Base-by-base conservation (phyloP, 306 rosid genomes). In the Herpetospermum pedunculosum region DNA sequence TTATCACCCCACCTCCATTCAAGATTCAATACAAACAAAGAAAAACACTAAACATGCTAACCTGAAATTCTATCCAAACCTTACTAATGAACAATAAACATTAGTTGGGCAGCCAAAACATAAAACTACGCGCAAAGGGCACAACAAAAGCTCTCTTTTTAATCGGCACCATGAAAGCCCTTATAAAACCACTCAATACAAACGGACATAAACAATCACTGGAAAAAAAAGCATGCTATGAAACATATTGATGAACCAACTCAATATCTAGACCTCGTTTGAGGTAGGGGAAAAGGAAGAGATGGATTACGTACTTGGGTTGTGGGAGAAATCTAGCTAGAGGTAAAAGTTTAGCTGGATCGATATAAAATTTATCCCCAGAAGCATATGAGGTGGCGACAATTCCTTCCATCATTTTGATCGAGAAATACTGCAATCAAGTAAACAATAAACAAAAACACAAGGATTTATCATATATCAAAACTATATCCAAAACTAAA, bases 301-400 rank as follows among this genome's bases (percentile, higher is more conserved):
- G 73, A 21, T 32, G 10, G 63, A 74, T 69, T 71, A 55, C 92
- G 76, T 88, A 94, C 98, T 95, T 95, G 2, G 99, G 97, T 76
- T 87, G 97, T 5, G 97, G 83, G 80, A 95, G 99, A 83, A 95
- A 95, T 88, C 97, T 91, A 47, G 94, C 92, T 43, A 95, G 95
- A 23, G 97, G 99, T 80, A 91, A 83, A 48, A 91, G 92, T 85
- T 95, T 95, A 14, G 88, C 89, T 1, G 99, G 99, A 77, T 95
- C 96, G 53, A 95, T 88, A 52, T 78, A 95, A 80, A 95, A 95
- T 87, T 89, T 91, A 81, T 95, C 97, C 23, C 96, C 99, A 0
- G 85, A 18, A 5, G 89, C 3, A 80, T 91, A 95, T 0, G 99
- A 91, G 65, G 92, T 85, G 25, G 99, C 96, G 18, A 95, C 92